Evolutionary conservation across 1,139 yeast species (phyloP), one percentile per base, ranked within the genome.

Genomic region (Zygosaccharomyces sapae): DNA sequence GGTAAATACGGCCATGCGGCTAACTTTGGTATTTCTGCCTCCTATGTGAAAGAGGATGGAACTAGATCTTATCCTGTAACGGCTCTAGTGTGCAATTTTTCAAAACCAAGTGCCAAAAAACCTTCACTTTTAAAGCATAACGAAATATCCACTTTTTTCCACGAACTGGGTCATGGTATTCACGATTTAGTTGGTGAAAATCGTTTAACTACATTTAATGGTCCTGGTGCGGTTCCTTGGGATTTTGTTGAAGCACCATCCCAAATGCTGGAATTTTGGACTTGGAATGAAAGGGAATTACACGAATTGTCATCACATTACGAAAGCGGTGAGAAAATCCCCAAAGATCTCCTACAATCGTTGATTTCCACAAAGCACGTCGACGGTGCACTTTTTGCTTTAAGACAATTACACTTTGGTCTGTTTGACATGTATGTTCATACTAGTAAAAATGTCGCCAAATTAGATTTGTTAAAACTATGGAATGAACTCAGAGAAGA

Each of bases 191-290:
- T 86, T 49, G 85, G 90, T 6, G 72, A 75, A 50, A 83, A 90
- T 41, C 72, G 70, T 50, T 81, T 77, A 56, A 74, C 84, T 1
- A 73, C 82, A 52, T 86, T 86, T 68, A 85, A 82, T 59, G 95
- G 95, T 18, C 70, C 72, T 13, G 82, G 89, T 24, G 71, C 77
- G 38, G 90, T 84, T 22, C 81, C 85, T 40, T 75, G 92, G 74
- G 96, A 87, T 69, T 87, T 86, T 67, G 95, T 86, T 43, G 95
- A 87, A 66, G 87, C 92, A 38, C 95, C 95, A 22, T 86, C 95
- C 1, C 95, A 87, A 69, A 80, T 87, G 84, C 73, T 87, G 56
- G 96, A 87, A 66, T 85, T 81, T 68, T 87, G 95, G 89, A 83
- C 90, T 33, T 87, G 95, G 95, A 77, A 83, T 46, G 75, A 74